Percentiles rank a stretch among this genome's conserved stretches.
Conservation (phyloP, 441 rosid species). For the Syzygium syzygioides region DNA sequence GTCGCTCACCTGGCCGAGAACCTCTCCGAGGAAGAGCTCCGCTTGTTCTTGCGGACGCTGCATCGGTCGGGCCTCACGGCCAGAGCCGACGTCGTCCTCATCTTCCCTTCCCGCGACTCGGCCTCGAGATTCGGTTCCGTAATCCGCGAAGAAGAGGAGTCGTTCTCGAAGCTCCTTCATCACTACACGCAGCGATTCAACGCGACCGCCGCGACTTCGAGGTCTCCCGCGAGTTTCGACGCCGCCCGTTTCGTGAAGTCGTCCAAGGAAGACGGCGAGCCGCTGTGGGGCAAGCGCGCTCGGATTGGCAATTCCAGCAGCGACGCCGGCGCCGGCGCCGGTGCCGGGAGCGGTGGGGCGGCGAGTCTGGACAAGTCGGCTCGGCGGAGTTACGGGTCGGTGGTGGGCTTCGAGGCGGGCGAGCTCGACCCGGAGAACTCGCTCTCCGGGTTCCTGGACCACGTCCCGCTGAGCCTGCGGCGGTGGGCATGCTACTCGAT, state of each 20-base stretch:
- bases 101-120: conserved; percentile 31
- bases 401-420: conserved; percentile 66
- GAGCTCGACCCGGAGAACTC: conserved; percentile 93
- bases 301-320: conserved; percentile 14
- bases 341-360: neutral
- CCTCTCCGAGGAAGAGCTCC: conserved; percentile 36
- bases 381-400: conserved; percentile 68
- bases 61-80: conserved; percentile 63
- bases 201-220: conserved; percentile 16
- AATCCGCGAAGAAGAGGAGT: conserved; percentile 57
- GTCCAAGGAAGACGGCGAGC: conserved; percentile 38
- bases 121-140: conserved; percentile 24
- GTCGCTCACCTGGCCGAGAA: conserved; percentile 62
- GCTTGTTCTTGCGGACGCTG: conserved; percentile 51
- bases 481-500: conserved; percentile 93
- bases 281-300: conserved; percentile 75
- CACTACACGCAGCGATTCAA: conserved; percentile 3
- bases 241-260: conserved; percentile 38
- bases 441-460: conserved; percentile 67
- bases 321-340: neutral
- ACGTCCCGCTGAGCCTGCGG: conserved; percentile 55
- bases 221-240: conserved; percentile 37
- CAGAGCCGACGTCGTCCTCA: conserved; percentile 49
- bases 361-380: conserved; percentile 8
- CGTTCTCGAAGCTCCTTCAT: conserved; percentile 49